Percentiles rank a stretch among this genome's conserved stretches.
These are phyloP conservation scores for Gremmenia infestans DNA, from an alignment of 2,329 filamentous ascomycete genomes.

Conservation along the genomic window DNA sequence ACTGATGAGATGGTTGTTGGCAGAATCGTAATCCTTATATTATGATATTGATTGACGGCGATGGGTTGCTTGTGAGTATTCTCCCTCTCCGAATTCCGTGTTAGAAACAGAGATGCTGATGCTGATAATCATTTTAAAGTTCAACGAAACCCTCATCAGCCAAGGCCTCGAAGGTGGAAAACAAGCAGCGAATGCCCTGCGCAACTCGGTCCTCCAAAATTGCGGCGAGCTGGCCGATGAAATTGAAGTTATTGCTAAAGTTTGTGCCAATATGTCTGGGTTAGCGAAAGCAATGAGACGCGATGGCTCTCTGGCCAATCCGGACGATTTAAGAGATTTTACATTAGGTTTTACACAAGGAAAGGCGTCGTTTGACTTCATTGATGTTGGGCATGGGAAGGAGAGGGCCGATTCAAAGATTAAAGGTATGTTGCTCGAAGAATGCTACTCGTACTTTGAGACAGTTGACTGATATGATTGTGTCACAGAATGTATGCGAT, in stretches of 20 bases:
- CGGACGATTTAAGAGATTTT: constrained; percentile 50
- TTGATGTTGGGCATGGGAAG: constrained; percentile 56
- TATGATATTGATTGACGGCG: constrained; percentile 56
- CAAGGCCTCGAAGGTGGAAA: constrained; percentile 43
- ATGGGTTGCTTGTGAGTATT: constrained; percentile 52
- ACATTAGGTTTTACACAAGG: constrained; percentile 55
- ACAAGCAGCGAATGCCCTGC: constrained; percentile 40
- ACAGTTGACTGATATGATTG: too few species aligned
- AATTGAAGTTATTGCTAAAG: constrained; percentile 50
- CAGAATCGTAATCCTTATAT: constrained; percentile 51
- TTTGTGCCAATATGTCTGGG: constrained; percentile 50
- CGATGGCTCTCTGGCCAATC: constrained; percentile 41
- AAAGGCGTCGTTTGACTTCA: constrained; percentile 56
- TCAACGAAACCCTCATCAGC: constrained; percentile 49
- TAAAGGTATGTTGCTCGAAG: constrained; percentile 40
- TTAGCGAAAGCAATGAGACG: constrained; percentile 46
- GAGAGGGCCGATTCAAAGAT: constrained; percentile 57
- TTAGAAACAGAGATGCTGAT: background rate
- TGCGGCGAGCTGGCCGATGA: constrained; percentile 41
- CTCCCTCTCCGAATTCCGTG: constrained; percentile 9
- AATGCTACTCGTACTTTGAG: too few species aligned
- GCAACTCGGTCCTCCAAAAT: constrained; percentile 42
- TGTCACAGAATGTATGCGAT: constrained; percentile 37
- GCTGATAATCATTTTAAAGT: constrained; percentile 38
- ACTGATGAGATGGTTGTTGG: constrained; percentile 4